These are phyloP conservation scores for Lyophyllum shimeji DNA, from an alignment of 768 basidiomycete species.

Conservation along the genomic window DNA sequence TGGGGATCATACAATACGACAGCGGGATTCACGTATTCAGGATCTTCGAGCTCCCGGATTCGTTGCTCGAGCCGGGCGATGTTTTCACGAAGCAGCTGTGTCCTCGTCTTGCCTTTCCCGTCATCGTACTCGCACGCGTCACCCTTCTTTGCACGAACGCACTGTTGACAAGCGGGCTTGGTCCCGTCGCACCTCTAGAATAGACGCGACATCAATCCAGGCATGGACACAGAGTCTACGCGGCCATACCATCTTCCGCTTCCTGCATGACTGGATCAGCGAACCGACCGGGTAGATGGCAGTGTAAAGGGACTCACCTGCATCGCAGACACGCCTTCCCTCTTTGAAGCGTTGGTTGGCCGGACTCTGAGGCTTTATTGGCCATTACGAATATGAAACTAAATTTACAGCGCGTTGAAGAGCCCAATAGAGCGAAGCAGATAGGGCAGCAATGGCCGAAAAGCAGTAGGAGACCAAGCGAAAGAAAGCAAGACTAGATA, in stretches of 20 bases:
- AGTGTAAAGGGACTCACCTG: conserved; percentile 42
- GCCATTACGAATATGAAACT: conserved; percentile 44
- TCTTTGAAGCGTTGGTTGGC: conserved; percentile 53
- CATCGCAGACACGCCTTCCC: conserved; percentile 74
- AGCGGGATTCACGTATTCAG: conserved; percentile 67
- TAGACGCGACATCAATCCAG: conserved; percentile 9
- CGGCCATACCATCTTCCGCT: conserved; percentile 63
- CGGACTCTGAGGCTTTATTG: conserved; percentile 43
- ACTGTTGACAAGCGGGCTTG: conserved; percentile 80
- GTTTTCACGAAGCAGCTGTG: conserved; percentile 76
- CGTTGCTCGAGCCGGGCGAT: conserved; percentile 71
- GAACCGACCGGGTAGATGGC: conserved; percentile 12
- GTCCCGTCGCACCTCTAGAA: conserved; percentile 74
- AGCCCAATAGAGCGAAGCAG: conserved; percentile 17
- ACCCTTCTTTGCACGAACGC: conserved; percentile 72
- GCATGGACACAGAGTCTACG: not conserved
- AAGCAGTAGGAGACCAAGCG: conserved; percentile 19
- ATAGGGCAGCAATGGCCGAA: conserved; percentile 31
- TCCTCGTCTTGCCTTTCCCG: conserved; percentile 81
- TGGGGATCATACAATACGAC: conserved; percentile 74
- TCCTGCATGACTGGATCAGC: conserved; percentile 37
- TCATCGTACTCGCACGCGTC: conserved; percentile 82
- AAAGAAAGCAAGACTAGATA: conserved; percentile 20
- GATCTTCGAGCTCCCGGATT: conserved; percentile 73
- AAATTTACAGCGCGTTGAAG: conserved; percentile 28